These are phyloP conservation scores for Colletotrichum abscissum DNA, from an alignment of 2,329 filamentous ascomycete species.

Conservation along the genomic window DNA sequence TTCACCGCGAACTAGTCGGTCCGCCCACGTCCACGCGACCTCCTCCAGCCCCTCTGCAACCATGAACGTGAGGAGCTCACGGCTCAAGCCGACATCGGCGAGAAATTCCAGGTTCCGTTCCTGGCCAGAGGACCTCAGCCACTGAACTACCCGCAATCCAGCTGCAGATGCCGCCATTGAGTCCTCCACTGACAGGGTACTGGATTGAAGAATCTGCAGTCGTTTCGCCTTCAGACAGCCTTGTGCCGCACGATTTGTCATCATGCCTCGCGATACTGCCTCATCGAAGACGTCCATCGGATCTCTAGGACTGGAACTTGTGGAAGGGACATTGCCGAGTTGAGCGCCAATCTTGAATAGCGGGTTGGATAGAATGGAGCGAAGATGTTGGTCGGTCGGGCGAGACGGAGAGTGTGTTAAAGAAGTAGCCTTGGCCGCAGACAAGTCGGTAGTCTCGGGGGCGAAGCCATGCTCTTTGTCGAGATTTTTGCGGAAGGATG, in stretches of 20 bases:
- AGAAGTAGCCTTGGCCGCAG: constrained; percentile 24
- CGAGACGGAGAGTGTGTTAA: constrained; percentile 37
- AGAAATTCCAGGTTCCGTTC: constrained; percentile 61
- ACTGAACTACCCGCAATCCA: constrained; percentile 60
- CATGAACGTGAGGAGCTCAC: constrained; percentile 59
- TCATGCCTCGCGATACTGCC: constrained; percentile 66
- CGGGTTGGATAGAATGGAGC: constrained; percentile 67
- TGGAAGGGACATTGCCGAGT: constrained; percentile 17
- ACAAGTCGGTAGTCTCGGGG: constrained; percentile 41
- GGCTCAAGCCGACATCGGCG: constrained; percentile 49
- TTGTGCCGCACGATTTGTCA: constrained; percentile 64
- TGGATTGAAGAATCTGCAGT: constrained; percentile 51
- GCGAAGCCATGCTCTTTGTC: constrained; percentile 66
- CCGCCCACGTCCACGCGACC: constrained; percentile 62
- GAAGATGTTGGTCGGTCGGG: constrained; percentile 63
- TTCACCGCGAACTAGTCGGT: constrained; percentile 37
- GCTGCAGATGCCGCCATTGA: constrained; percentile 56
- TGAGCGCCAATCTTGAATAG: constrained; percentile 57
- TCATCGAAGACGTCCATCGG: constrained; percentile 67
- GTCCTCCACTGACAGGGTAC: constrained; percentile 44
- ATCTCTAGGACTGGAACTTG: constrained; percentile 46
- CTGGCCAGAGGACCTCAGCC: constrained; percentile 63
- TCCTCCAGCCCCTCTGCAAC: constrained; percentile 64
- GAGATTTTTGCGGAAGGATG: constrained; percentile 68
- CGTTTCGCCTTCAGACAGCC: constrained; percentile 64